Conservation (phyloP, 805 yeast genomes). For the Suhomyces sp. region DNA sequence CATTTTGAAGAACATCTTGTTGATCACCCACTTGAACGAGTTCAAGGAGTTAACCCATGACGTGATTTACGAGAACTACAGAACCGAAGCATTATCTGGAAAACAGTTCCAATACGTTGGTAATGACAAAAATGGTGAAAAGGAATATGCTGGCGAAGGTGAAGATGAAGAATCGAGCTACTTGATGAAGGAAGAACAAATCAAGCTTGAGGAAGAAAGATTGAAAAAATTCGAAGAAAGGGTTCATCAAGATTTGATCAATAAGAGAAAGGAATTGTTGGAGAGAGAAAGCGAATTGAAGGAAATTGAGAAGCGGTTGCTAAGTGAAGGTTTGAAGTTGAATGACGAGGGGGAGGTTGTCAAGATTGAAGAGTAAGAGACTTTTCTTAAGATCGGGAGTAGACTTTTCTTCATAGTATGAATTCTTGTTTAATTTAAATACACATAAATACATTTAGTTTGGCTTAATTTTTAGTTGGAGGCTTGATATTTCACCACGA, state of each 20-base stretch:
- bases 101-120: slow-evolving; percentile 44
- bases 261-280: slow-evolving; percentile 77
- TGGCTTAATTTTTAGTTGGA: background rate
- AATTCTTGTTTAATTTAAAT: background rate
- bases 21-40: slow-evolving; percentile 83
- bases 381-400: background rate
- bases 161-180: slow-evolving; percentile 20
- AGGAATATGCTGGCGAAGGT: slow-evolving; percentile 4
- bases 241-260: slow-evolving; percentile 80
- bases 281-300: slow-evolving; percentile 82
- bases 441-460: background rate
- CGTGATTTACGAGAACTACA: slow-evolving; percentile 79
- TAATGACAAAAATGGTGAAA: slow-evolving; percentile 13
- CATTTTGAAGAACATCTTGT: slow-evolving; percentile 70
- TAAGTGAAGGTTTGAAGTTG: slow-evolving; percentile 51
- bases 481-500: slow-evolving; percentile 56
- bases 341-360: slow-evolving; percentile 36
- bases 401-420: background rate
- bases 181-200: slow-evolving; percentile 79
- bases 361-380: slow-evolving; percentile 18
- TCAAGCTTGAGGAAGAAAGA: slow-evolving; percentile 85
- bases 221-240: slow-evolving; percentile 81
- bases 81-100: slow-evolving; percentile 80
- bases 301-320: slow-evolving; percentile 71
- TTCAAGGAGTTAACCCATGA: slow-evolving; percentile 88